A percentile compares a stretch with the other conserved stretches of the same genome.
These are phyloP conservation scores for Aspergillus diversus DNA, from an alignment of 495 filamentous ascomycete genomes.

Conservation along the genomic window DNA sequence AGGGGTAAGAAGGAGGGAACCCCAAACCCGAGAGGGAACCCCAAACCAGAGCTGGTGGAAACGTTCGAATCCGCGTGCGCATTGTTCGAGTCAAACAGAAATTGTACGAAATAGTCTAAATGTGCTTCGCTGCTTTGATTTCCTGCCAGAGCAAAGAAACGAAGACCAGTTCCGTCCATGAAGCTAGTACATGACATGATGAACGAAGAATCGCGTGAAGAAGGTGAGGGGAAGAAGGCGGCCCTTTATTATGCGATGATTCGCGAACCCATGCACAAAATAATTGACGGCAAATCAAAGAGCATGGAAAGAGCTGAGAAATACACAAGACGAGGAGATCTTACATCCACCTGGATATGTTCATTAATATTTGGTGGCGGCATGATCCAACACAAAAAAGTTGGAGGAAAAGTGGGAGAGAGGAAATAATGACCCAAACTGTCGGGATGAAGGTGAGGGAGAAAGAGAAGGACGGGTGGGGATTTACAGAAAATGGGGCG, in stretches of 20 bases:
- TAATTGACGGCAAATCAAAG: background rate
- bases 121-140: background rate
- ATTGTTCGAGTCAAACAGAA: background rate
- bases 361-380: conserved; percentile 37
- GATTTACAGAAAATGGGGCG: background rate
- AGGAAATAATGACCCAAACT: conserved; percentile 1
- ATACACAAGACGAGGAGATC: conserved; percentile 11
- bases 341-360: conserved; percentile 46
- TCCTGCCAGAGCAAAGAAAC: background rate
- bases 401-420: conserved; percentile 6
- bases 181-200: background rate
- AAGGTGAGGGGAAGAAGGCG: background rate
- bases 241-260: background rate
- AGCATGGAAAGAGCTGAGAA: background rate
- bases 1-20: background rate
- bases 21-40: background rate
- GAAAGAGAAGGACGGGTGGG: background rate
- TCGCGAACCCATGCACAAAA: background rate
- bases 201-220: too few relatives aligned
- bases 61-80: background rate
- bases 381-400: conserved; percentile 25
- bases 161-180: background rate
- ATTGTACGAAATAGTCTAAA: background rate
- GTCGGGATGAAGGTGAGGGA: conserved; percentile 1
- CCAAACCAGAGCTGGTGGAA: background rate